These are phyloP conservation scores for Salix purpurea DNA, from an alignment of 345 rosid genomes.

Conservation along the genomic window DNA sequence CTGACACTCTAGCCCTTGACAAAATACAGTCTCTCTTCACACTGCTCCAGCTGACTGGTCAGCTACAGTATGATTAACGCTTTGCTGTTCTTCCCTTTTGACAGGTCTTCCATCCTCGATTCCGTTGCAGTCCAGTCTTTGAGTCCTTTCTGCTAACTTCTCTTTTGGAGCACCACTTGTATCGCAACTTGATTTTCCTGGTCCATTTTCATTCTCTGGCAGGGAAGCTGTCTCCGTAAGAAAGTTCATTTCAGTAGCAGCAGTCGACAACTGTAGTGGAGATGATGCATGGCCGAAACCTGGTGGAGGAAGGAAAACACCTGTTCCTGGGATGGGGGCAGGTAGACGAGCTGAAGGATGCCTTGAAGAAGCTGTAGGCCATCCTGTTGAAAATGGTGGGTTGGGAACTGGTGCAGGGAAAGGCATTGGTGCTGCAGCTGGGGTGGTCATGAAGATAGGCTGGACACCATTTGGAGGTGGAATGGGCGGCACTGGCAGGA, in stretches of 20 bases:
- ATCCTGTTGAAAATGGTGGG: slow-evolving; percentile 51
- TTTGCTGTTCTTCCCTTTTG: slow-evolving; percentile 27
- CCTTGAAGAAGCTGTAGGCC: slow-evolving; percentile 62
- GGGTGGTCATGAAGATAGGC: slow-evolving; percentile 42
- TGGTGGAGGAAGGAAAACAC: slow-evolving; percentile 88
- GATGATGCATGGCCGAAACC: slow-evolving; percentile 46
- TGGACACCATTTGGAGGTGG: slow-evolving; percentile 52
- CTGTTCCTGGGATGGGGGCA: slow-evolving; percentile 63
- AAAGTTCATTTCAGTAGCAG: slow-evolving; percentile 18
- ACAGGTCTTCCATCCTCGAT: slow-evolving; percentile 19
- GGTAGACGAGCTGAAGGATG: slow-evolving; percentile 62
- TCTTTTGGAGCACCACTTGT: slow-evolving; percentile 19
- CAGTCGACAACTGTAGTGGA: slow-evolving; percentile 21
- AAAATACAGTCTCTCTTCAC: slow-evolving; percentile 19
- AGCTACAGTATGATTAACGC: slow-evolving; percentile 15
- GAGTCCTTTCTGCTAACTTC: slow-evolving; percentile 20
- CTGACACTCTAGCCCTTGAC: slow-evolving; percentile 17
- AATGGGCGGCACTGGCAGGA: slow-evolving; percentile 50
- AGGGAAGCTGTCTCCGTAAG: slow-evolving; percentile 18
- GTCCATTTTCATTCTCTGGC: slow-evolving; percentile 28
- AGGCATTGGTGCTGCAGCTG: slow-evolving; percentile 27
- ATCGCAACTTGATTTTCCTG: slow-evolving; percentile 21
- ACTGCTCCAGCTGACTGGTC: slow-evolving; percentile 30
- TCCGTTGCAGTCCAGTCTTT: slow-evolving; percentile 41
- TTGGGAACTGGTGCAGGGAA: slow-evolving; percentile 56